Base-by-base conservation (phyloP, 208 protist species). In the Herpetomonas samuelpessoai region DNA sequence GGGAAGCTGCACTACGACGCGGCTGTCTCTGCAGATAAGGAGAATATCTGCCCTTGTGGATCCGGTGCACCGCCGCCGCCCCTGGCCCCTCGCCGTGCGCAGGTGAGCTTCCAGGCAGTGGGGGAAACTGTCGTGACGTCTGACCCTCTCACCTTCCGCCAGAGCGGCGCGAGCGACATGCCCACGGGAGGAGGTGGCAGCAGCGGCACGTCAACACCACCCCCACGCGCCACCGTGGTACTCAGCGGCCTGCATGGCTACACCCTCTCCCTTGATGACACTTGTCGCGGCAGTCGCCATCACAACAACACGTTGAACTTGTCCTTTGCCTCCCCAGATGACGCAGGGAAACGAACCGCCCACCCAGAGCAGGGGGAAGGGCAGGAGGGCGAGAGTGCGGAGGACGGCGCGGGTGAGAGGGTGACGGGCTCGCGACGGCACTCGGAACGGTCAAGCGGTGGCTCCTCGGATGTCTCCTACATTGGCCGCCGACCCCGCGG, bases 171-270 rank as follows among this genome's bases (percentile, higher is more conserved):
- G n/a, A n/a, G n/a, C n/a, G n/a, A n/a, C n/a, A n/a, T n/a, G n/a
- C n/a, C n/a, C n/a, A n/a, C n/a, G n/a, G n/a, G 65, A 55, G 29
- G 57, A 65, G 3, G 65, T 56, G 35, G 49, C 3, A 27, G 50
- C 31, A 29, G 30, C 44, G 68, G 68, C 28, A 63, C 59, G 55
- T 49, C 53, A 25, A 74, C 68, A 2, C 68, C 68, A 19, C 39
- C 66, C 38, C 68, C 59, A 30, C 68, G 68, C 3, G 35, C 59
- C 49, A 74, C 68, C 16, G 68, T 74, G 3, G 54, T 74, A 22
- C 67, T 74, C 54, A 59, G 62, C 10, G 35, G 35, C 35, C 6
- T 14, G 9, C 35, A 41, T 14, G 35, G 9, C 6, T 18, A 14
- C 35, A 41, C 35, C 35, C 35, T 41, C 35, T 41, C 35, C 35